phyloP scores from a whole-genome alignment of 1,284 basidiomycete species.

The Cryptococcus jaspeensis region DNA sequence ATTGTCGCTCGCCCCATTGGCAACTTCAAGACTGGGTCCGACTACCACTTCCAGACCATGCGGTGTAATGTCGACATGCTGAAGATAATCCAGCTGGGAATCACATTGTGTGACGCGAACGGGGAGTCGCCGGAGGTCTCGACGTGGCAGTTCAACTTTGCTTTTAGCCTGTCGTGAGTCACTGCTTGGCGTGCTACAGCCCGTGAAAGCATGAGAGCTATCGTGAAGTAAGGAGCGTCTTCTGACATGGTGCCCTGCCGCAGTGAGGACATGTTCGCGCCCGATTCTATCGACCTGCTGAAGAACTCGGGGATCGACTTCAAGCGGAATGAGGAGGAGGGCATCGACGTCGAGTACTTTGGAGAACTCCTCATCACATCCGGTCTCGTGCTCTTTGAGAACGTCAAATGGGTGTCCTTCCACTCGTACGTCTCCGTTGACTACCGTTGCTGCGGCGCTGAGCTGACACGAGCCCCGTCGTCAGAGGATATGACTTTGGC shows the following conservation, averaged over 20 bases:
- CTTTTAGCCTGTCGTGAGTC: constrained; percentile 82
- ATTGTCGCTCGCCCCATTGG: constrained; percentile 97
- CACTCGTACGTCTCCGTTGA: constrained; percentile 73
- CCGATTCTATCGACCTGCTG: constrained; percentile 91
- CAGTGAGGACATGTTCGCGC: constrained; percentile 97
- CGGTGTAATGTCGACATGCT: constrained; percentile 97
- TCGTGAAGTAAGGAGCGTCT: no score
- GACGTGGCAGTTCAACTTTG: constrained; percentile 99
- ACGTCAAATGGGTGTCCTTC: constrained; percentile 96
- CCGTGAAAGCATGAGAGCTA: neutral
- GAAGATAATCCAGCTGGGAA: constrained; percentile 95
- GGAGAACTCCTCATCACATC: constrained; percentile 96
- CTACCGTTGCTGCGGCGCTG: neutral
- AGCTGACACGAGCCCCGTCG: neutral
- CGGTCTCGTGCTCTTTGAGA: constrained; percentile 83
- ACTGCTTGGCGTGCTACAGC: neutral
- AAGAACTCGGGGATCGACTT: constrained; percentile 97
- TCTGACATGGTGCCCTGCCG: neutral
- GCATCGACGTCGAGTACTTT: constrained; percentile 91
- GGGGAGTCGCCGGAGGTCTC: constrained; percentile 86
- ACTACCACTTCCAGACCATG: constrained; percentile 99
- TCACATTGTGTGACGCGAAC: constrained; percentile 91
- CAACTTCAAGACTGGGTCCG: constrained; percentile 90
- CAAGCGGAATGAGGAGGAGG: constrained; percentile 84
- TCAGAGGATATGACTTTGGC: constrained; percentile 97